A percentile compares a stretch with the other conserved stretches of the same genome.
These are phyloP conservation scores for Mycena galericulata DNA, from an alignment of 768 basidiomycete species.

Conservation along the genomic window DNA sequence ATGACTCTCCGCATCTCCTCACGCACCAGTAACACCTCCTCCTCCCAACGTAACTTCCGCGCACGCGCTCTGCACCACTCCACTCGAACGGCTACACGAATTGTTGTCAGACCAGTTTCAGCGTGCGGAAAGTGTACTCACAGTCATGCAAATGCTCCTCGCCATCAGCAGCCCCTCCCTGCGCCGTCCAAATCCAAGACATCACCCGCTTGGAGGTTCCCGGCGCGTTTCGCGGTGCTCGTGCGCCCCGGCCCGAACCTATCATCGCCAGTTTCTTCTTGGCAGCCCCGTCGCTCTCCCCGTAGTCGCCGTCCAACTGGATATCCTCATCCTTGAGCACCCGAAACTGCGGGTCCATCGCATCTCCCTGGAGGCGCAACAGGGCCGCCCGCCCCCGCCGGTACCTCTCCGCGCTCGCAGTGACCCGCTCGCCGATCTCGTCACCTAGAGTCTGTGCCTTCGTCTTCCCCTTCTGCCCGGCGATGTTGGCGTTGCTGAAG, in stretches of 20 bases:
- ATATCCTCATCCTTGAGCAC: not conserved
- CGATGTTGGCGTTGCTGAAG: constrained; percentile 9
- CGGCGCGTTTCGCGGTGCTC: not conserved
- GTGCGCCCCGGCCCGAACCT: not conserved
- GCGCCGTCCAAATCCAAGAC: constrained; percentile 26
- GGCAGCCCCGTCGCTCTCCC: not conserved
- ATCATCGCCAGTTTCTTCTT: too few species aligned
- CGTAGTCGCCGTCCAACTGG: not conserved
- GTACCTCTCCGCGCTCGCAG: not conserved
- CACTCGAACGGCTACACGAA: constrained; percentile 23
- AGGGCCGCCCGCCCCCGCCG: not conserved
- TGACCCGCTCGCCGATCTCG: not conserved
- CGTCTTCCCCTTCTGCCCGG: not conserved
- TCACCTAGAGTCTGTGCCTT: not conserved
- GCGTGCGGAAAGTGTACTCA: not conserved
- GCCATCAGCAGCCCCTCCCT: not conserved
- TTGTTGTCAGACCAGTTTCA: not conserved
- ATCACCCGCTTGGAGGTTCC: not conserved
- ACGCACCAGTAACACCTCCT: constrained; percentile 35
- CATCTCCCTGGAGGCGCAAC: not conserved
- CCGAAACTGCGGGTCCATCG: not conserved
- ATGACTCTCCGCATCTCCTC: constrained; percentile 35
- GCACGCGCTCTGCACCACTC: constrained; percentile 40
- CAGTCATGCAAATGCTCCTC: not conserved
- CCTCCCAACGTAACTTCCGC: too few species aligned